A percentile compares a stretch with the other conserved stretches of the same genome.
Conservation (phyloP, 306 rosid genomes). For the Lagenaria siceraria region DNA sequence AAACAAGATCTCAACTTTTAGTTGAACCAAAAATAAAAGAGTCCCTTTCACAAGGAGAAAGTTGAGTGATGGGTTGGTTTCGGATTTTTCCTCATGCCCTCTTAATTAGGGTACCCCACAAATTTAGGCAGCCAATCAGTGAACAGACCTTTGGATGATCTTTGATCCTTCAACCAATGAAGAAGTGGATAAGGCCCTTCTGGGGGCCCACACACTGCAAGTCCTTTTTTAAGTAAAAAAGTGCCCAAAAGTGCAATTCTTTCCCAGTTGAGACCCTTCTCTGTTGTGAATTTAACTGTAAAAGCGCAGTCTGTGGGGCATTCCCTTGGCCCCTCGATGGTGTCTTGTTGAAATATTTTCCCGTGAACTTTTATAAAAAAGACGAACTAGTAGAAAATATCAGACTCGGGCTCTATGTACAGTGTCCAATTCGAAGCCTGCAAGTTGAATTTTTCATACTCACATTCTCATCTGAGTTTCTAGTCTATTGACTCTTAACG, state of each 20-base stretch:
- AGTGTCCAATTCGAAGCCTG: background rate
- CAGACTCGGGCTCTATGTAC: background rate
- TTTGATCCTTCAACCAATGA: background rate
- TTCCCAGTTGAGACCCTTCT: background rate
- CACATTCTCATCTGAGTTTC: background rate
- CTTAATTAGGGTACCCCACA: background rate
- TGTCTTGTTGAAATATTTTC: background rate
- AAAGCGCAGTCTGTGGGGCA: slow-evolving; percentile 66
- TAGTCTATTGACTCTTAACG: background rate
- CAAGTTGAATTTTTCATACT: background rate
- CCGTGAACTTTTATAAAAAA: background rate
- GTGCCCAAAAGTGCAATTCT: slow-evolving; percentile 24
- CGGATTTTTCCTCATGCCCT: background rate
- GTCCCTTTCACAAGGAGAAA: background rate
- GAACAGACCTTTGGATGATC: background rate
- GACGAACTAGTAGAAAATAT: background rate
- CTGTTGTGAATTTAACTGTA: slow-evolving; percentile 15
- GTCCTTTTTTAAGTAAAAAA: background rate
- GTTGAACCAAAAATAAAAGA: background rate
- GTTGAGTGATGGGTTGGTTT: background rate
- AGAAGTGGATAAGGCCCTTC: slow-evolving; percentile 3
- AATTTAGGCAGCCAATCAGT: slow-evolving; percentile 5
- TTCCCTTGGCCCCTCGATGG: background rate
- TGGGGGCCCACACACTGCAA: background rate
- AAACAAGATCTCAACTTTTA: slow-evolving; percentile 5